phyloP scores from a whole-genome alignment of 805 yeast species.

The Candida coleopterorum region DNA sequence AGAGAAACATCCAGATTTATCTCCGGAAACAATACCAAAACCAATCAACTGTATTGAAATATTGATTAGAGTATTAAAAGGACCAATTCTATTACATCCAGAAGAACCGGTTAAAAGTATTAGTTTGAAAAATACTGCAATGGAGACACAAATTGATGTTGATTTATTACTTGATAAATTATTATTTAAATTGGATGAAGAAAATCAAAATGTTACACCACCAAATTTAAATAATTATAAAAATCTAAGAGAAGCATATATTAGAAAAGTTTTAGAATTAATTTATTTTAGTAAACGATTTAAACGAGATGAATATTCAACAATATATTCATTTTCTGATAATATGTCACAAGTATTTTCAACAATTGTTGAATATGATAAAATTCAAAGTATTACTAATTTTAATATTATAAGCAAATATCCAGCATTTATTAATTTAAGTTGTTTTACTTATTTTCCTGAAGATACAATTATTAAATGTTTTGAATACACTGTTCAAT shows the following conservation, averaged over 20 bases:
- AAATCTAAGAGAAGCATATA: constrained; percentile 43
- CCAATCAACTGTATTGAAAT: constrained; percentile 58
- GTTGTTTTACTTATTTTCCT: constrained; percentile 26
- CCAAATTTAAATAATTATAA: constrained; percentile 34
- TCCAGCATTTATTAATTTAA: constrained; percentile 26
- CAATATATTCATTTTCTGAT: constrained; percentile 28
- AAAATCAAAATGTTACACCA: constrained; percentile 39
- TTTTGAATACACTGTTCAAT: constrained; percentile 31
- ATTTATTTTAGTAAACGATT: constrained; percentile 26
- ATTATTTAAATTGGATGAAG: constrained; percentile 33
- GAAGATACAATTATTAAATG: constrained; percentile 39
- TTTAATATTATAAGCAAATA: constrained; percentile 16
- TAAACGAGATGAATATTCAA: constrained; percentile 17
- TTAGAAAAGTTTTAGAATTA: constrained; percentile 52
- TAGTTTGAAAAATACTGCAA: constrained; percentile 42
- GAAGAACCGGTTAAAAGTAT: constrained; percentile 52
- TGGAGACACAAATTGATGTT: constrained; percentile 57
- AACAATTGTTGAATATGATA: constrained; percentile 35
- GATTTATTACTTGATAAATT: constrained; percentile 45
- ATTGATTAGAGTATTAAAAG: constrained; percentile 57
- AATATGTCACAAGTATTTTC: constrained; percentile 29
- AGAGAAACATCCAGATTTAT: constrained; percentile 23
- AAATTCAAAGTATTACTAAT: constrained; percentile 23
- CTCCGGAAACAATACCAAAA: constrained; percentile 41
- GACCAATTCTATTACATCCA: constrained; percentile 50